phyloP scores from a whole-genome alignment of 1,139 yeast genomes.

The Zygosaccharomyces sapae region DNA sequence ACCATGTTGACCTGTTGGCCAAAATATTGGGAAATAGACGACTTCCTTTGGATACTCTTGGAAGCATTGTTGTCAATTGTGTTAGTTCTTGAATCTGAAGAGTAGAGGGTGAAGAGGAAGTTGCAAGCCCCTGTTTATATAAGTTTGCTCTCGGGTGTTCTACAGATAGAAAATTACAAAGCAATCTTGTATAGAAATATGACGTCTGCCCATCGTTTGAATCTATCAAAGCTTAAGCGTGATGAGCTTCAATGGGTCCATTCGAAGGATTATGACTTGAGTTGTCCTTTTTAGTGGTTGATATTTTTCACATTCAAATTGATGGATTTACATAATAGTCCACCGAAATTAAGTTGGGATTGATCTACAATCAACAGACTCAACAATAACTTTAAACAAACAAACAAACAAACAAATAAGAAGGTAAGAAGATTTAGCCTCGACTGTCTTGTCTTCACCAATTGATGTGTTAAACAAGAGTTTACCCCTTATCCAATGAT shows the following conservation, averaged over 20 bases:
- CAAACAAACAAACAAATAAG: neutral
- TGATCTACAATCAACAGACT: too few relatives aligned
- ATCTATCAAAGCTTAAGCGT: too few relatives aligned
- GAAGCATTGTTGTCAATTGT: neutral
- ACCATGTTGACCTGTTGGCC: neutral
- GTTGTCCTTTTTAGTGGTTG: too few relatives aligned
- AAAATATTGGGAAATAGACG: neutral
- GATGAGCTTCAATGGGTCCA: too few relatives aligned
- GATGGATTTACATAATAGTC: too few relatives aligned
- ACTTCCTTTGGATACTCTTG: neutral
- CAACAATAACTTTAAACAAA: neutral
- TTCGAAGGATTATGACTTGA: too few relatives aligned
- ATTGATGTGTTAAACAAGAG: conserved; percentile 2
- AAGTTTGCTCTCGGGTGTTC: conserved; percentile 5
- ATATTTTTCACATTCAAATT: too few relatives aligned
- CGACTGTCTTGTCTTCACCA: neutral
- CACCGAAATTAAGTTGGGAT: too few relatives aligned
- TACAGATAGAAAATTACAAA: conserved; percentile 2
- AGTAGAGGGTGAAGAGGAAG: neutral
- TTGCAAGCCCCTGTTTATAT: neutral
- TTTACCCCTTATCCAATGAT: conserved; percentile 14
- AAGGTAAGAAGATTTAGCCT: too few relatives aligned
- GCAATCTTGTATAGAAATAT: neutral
- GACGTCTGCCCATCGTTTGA: too few relatives aligned
- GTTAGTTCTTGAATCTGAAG: too few relatives aligned